A percentile compares a stretch with the other conserved stretches of the same genome.
These are phyloP conservation scores for Laguncularia racemosa DNA, from an alignment of 345 rosid genomes.

Conservation along the genomic window DNA sequence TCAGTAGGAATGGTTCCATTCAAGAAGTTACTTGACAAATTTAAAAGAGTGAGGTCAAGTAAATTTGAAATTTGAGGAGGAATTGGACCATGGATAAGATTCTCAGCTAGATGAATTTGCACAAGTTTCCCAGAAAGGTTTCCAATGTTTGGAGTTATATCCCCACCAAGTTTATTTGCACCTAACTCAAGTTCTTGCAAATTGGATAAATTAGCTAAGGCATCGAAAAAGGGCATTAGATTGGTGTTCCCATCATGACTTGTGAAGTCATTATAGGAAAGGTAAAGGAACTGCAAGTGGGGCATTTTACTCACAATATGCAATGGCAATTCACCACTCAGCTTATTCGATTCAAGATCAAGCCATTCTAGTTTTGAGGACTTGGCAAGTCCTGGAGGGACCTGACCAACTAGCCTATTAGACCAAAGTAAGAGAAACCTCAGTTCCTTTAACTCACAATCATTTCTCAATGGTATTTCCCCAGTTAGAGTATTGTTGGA, in stretches of 20 bases:
- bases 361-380: slow-evolving; percentile 73
- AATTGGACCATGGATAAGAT: slow-evolving; percentile 60
- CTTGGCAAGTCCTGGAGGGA: slow-evolving; percentile 59
- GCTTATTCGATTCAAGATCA: slow-evolving; percentile 63
- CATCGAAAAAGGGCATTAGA: slow-evolving; percentile 65
- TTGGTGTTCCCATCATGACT: slow-evolving; percentile 71
- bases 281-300: slow-evolving; percentile 60
- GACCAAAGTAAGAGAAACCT: slow-evolving; percentile 81
- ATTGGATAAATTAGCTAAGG: slow-evolving; percentile 48
- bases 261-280: slow-evolving; percentile 65
- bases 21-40: slow-evolving; percentile 76
- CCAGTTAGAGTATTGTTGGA: slow-evolving; percentile 76
- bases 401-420: slow-evolving; percentile 42
- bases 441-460: slow-evolving; percentile 42
- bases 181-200: slow-evolving; percentile 75
- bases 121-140: slow-evolving; percentile 54
- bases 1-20: slow-evolving; percentile 62
- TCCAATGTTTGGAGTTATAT: slow-evolving; percentile 53
- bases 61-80: slow-evolving; percentile 76
- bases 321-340: slow-evolving; percentile 71
- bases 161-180: slow-evolving; percentile 64
- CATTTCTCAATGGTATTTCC: slow-evolving; percentile 40
- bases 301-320: slow-evolving; percentile 49
- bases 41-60: slow-evolving; percentile 60
- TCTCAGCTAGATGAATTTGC: slow-evolving; percentile 71